Evolutionary conservation across 495 filamentous ascomycete genomes (phyloP).

Genomic region (Penicillium chermesinum): DNA sequence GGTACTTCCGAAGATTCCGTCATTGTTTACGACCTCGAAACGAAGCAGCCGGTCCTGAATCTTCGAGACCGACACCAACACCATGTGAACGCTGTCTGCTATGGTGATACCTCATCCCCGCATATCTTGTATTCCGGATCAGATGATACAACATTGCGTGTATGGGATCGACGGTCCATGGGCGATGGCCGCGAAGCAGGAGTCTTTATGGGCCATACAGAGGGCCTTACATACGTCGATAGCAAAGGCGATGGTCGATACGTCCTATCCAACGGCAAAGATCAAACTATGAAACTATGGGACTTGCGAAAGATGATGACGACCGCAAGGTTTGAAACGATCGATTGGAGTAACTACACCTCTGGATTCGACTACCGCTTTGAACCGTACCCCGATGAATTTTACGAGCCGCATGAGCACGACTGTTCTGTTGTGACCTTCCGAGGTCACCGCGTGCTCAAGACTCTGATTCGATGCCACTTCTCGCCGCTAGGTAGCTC

Average conservation of each 20-base stretch:
- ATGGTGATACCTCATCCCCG: slow-evolving; percentile 80
- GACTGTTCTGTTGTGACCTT: slow-evolving; percentile 94
- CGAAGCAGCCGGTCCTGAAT: slow-evolving; percentile 62
- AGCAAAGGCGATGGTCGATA: slow-evolving; percentile 95
- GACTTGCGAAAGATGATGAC: slow-evolving; percentile 82
- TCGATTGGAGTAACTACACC: slow-evolving; percentile 51
- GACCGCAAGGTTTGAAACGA: slow-evolving; percentile 53
- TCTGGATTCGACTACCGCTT: slow-evolving; percentile 85
- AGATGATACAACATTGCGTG: slow-evolving; percentile 66
- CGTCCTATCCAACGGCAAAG: slow-evolving; percentile 89
- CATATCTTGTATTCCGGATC: slow-evolving; percentile 97
- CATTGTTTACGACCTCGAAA: slow-evolving; percentile 91
- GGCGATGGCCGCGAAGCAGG: slow-evolving; percentile 82
- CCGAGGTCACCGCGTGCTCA: slow-evolving; percentile 79
- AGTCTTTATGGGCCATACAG: slow-evolving; percentile 88
- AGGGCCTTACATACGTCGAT: slow-evolving; percentile 93
- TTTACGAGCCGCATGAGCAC: slow-evolving; percentile 70
- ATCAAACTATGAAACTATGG: slow-evolving; percentile 98
- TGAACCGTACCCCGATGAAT: slow-evolving; percentile 58
- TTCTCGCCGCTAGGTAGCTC: slow-evolving; percentile 89
- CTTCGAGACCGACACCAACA: slow-evolving; percentile 68
- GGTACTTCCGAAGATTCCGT: slow-evolving; percentile 75
- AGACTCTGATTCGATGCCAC: slow-evolving; percentile 90
- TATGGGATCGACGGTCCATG: slow-evolving; percentile 93
- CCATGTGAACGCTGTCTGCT: slow-evolving; percentile 97